phyloP scores from a whole-genome alignment of 2,329 filamentous ascomycete species.

The Neopestalotiopsis sp. region DNA sequence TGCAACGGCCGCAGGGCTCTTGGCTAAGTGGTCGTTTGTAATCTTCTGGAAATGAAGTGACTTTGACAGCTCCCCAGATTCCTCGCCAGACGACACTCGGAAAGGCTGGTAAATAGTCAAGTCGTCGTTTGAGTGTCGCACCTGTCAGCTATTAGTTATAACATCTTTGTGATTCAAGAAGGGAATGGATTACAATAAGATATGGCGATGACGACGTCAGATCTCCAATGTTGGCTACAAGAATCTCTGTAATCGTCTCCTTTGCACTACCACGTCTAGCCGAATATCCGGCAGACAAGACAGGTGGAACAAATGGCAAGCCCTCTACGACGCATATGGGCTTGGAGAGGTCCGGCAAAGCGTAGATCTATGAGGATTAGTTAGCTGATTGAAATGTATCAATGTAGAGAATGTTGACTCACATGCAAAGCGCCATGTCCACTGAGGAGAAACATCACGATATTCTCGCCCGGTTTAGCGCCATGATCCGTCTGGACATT shows the following conservation, averaged over 20 bases:
- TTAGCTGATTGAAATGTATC: not conserved
- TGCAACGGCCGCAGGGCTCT: constrained; percentile 51
- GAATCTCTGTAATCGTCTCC: constrained; percentile 77
- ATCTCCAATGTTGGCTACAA: constrained; percentile 87
- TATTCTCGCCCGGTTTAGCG: constrained; percentile 48
- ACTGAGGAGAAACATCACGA: constrained; percentile 79
- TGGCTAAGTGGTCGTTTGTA: constrained; percentile 70
- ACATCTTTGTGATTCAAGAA: too few species aligned
- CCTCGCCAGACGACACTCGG: constrained; percentile 45
- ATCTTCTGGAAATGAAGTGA: constrained; percentile 79
- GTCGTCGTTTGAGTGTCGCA: constrained; percentile 81
- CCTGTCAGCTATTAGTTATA: constrained; percentile 44
- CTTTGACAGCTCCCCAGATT: constrained; percentile 51
- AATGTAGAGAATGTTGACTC: constrained; percentile 39
- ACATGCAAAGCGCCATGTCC: constrained; percentile 77
- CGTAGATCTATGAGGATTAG: constrained; percentile 66
- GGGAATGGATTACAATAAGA: constrained; percentile 68
- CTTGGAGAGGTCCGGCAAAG: constrained; percentile 73
- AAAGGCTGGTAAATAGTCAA: constrained; percentile 88
- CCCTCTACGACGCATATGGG: constrained; percentile 78
- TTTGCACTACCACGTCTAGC: constrained; percentile 73
- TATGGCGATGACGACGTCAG: constrained; percentile 72
- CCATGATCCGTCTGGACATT: constrained; percentile 44
- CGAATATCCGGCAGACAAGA: constrained; percentile 73
- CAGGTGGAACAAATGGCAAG: constrained; percentile 76